phyloP scores from a whole-genome alignment of 2,329 filamentous ascomycete genomes.

The Ceratocystis colombiana region DNA sequence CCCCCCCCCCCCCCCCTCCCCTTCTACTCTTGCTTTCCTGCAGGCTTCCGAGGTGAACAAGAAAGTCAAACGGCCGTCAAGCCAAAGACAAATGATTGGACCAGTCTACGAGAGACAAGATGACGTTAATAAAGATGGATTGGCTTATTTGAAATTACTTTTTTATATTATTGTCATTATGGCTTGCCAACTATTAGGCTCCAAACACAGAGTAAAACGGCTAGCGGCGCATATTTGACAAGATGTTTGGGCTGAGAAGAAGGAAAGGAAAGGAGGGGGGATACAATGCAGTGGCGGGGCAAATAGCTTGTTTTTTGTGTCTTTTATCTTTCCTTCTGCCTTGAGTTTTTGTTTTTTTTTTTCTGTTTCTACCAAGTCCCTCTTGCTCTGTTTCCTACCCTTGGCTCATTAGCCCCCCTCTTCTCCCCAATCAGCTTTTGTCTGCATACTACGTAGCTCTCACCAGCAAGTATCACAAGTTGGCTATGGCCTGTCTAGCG shows the following conservation, averaged over 20 bases:
- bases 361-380: neutral
- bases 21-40: neutral
- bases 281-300: neutral
- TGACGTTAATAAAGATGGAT: neutral
- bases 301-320: neutral
- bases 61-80: neutral
- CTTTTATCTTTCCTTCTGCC: neutral
- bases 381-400: neutral
- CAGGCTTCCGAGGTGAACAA: neutral
- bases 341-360: neutral
- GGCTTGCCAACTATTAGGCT: constrained; percentile 1
- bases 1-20: neutral
- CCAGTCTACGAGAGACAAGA: constrained; percentile 16
- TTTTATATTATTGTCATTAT: neutral
- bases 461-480: neutral
- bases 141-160: neutral
- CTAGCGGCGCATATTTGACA: constrained; percentile 3
- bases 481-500: neutral
- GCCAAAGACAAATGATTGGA: neutral
- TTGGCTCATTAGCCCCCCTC: neutral
- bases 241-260: neutral
- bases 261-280: neutral
- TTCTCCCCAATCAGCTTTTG: neutral
- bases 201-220: neutral
- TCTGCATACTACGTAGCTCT: constrained; percentile 15